Evolutionary conservation across 805 yeast species (phyloP).

Genomic region (Candida krabiensis): DNA sequence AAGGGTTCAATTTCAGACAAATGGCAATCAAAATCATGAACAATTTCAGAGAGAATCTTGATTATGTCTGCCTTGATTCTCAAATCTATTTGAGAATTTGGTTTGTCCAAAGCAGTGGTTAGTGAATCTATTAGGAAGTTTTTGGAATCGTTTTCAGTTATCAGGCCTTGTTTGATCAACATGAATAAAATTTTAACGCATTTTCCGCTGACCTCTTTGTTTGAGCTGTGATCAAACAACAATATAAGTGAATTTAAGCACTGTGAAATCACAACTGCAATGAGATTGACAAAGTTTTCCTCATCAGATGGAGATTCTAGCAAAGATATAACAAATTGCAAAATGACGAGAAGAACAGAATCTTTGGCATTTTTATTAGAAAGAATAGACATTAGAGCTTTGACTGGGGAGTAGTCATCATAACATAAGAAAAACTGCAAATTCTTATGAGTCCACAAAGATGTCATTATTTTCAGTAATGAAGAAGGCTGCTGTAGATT

Average conservation of each 20-base stretch:
- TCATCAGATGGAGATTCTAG: constrained; percentile 40
- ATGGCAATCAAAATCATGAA: constrained; percentile 52
- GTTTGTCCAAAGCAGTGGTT: constrained; percentile 59
- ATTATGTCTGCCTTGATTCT: constrained; percentile 58
- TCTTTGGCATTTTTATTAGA: constrained; percentile 62
- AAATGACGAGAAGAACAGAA: constrained; percentile 53
- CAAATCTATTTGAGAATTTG: constrained; percentile 49
- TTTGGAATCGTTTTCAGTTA: constrained; percentile 55
- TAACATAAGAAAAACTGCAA: constrained; percentile 52
- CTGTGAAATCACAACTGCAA: constrained; percentile 58
- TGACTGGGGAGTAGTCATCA: constrained; percentile 55
- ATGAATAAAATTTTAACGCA: constrained; percentile 52
- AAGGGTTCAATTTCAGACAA: constrained; percentile 46
- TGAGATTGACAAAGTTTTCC: constrained; percentile 44
- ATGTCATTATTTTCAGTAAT: constrained; percentile 60
- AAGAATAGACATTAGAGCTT: constrained; percentile 56
- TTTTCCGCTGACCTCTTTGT: constrained; percentile 48
- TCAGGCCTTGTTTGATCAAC: constrained; percentile 57
- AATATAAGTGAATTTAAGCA: constrained; percentile 52
- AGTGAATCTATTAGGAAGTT: constrained; percentile 55
- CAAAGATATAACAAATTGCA: constrained; percentile 53
- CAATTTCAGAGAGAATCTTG: constrained; percentile 53
- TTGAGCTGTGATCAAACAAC: constrained; percentile 41
- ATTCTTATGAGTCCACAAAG: constrained; percentile 51
- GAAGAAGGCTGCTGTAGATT: constrained; percentile 85